A percentile compares a stretch with the other conserved stretches of the same genome.
These are phyloP conservation scores for Arthroderma sp. DNA, from an alignment of 2,329 filamentous ascomycete genomes.

Conservation along the genomic window DNA sequence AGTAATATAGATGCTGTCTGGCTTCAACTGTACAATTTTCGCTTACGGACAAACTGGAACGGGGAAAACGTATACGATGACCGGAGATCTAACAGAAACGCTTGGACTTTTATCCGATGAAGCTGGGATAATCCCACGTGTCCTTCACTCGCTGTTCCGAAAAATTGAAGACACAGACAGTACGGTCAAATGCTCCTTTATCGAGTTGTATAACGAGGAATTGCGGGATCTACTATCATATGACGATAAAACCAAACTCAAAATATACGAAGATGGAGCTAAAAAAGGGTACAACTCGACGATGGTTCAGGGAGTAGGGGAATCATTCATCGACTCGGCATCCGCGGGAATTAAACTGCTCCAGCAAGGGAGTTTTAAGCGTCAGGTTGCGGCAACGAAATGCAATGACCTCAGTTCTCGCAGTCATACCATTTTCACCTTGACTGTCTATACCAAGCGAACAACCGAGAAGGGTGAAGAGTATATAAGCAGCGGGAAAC, in stretches of 20 bases:
- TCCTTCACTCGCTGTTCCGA: conserved; percentile 72
- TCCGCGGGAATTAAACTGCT: conserved; percentile 77
- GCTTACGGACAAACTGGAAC: conserved; percentile 97
- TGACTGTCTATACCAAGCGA: conserved; percentile 81
- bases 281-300: conserved; percentile 70
- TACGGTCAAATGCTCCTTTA: conserved; percentile 94
- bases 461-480: conserved; percentile 74
- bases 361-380: conserved; percentile 77
- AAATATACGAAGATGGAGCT: conserved; percentile 72
- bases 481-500: conserved; percentile 77
- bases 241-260: conserved; percentile 75
- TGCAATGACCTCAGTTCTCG: conserved; percentile 96
- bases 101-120: conserved; percentile 76
- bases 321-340: conserved; percentile 78
- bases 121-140: conserved; percentile 89
- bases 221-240: conserved; percentile 72
- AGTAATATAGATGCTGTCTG: conserved; percentile 60
- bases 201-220: conserved; percentile 97
- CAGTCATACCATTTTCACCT: conserved; percentile 94
- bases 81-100: conserved; percentile 84
- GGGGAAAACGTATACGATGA: conserved; percentile 99
- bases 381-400: conserved; percentile 98
- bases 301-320: conserved; percentile 94
- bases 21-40: conserved; percentile 97
- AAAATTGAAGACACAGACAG: conserved; percentile 75